These are phyloP conservation scores for Chlorociboria aeruginascens DNA, from an alignment of 495 filamentous ascomycete species.

Conservation along the genomic window DNA sequence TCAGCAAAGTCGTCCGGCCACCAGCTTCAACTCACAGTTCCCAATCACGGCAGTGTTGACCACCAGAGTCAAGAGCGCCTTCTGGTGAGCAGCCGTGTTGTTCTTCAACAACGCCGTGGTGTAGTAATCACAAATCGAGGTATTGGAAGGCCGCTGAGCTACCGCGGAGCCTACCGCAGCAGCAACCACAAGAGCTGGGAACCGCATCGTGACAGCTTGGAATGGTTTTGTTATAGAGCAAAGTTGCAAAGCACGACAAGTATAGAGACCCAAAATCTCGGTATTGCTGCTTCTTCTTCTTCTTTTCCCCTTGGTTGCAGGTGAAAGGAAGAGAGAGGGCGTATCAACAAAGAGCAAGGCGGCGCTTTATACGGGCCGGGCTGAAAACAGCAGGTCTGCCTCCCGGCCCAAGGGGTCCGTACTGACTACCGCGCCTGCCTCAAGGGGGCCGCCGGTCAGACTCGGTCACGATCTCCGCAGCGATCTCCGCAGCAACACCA, in stretches of 20 bases:
- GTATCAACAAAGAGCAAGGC: too few relatives aligned
- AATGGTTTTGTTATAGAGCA: background rate
- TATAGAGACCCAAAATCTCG: background rate
- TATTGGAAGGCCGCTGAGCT: slow-evolving; percentile 32
- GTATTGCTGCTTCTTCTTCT: background rate
- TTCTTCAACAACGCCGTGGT: slow-evolving; percentile 36
- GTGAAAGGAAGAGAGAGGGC: background rate
- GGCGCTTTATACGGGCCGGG: too few relatives aligned
- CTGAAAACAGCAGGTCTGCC: too few relatives aligned
- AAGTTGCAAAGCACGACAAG: background rate
- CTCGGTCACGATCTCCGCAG: too few relatives aligned
- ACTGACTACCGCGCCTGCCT: too few relatives aligned
- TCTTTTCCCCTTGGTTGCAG: too few relatives aligned
- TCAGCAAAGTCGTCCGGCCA: background rate
- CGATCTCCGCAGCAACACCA: too few relatives aligned
- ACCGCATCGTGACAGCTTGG: slow-evolving; percentile 12
- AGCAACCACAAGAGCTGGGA: slow-evolving; percentile 15
- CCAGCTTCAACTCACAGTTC: slow-evolving; percentile 24
- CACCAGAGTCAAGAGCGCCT: slow-evolving; percentile 35
- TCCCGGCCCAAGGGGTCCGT: too few relatives aligned
- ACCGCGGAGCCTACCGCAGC: slow-evolving; percentile 17
- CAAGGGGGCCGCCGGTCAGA: too few relatives aligned
- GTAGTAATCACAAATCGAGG: slow-evolving; percentile 44
- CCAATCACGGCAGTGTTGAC: slow-evolving; percentile 46
- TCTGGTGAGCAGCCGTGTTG: slow-evolving; percentile 42